These are phyloP conservation scores for Trichophyton rubrum DNA, from an alignment of 2,329 filamentous ascomycete species.

Conservation along the genomic window DNA sequence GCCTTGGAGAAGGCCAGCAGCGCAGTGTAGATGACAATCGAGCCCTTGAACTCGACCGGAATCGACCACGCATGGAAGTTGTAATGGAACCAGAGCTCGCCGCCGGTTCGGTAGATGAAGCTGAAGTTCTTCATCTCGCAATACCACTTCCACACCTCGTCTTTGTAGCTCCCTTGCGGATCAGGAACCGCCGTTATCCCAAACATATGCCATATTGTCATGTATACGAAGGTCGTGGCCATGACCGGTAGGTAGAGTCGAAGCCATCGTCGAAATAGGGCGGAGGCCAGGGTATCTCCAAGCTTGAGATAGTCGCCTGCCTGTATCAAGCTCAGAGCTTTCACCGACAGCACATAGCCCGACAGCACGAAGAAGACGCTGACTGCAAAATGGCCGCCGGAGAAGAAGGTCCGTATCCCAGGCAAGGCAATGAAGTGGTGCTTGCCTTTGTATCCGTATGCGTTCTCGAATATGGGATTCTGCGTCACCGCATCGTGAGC, in stretches of 20 bases:
- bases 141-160: constrained; percentile 42
- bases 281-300: constrained; percentile 24
- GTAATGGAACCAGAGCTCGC: constrained; percentile 45
- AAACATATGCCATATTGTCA: constrained; percentile 42
- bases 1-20: constrained; percentile 46
- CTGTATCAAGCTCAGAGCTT: constrained; percentile 28
- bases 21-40: constrained; percentile 49
- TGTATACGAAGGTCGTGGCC: constrained; percentile 28
- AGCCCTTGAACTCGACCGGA: constrained; percentile 51
- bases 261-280: constrained; percentile 33
- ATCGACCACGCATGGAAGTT: constrained; percentile 54
- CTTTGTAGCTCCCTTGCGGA: constrained; percentile 31
- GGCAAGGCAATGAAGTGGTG: constrained; percentile 10
- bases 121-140: constrained; percentile 56
- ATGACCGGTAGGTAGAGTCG: constrained; percentile 34
- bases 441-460: constrained; percentile 10
- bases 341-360: constrained; percentile 36
- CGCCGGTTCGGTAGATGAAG: constrained; percentile 50
- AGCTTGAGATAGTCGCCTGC: constrained; percentile 12
- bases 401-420: constrained; percentile 20
- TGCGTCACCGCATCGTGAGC: not conserved
- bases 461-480: constrained; percentile 2
- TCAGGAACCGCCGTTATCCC: constrained; percentile 35
- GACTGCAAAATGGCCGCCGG: constrained; percentile 33
- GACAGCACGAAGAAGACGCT: constrained; percentile 40